Base-by-base conservation (phyloP, 805 yeast species). In the Danielozyma ontarioensis region DNA sequence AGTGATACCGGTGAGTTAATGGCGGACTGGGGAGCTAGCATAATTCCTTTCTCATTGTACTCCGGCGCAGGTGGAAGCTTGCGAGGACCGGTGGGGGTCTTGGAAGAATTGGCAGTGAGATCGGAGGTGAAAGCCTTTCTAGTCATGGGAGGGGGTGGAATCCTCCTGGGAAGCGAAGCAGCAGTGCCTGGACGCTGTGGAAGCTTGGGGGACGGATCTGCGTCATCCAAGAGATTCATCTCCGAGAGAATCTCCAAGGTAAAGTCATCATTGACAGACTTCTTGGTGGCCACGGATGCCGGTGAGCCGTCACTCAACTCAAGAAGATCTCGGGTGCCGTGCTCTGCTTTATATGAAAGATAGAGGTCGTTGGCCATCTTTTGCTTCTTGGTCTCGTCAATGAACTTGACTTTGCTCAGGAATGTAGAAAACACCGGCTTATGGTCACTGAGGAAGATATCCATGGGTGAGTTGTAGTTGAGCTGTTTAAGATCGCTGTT, bases 371-470 rank as follows among this genome's bases (percentile, higher is more conserved):
- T 52, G 8, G 59, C 33, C 35, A 67, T 47, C 14, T 44, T 36
- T 13, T 41, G 31, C 33, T 55, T 62, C 47, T 57, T 61, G 5
- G 34, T 45, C 18, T 55, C 56, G 40, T 93, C 83, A 21, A 89
- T 69, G 35, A 84, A 73, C 34, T 76, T 72, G 13, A 86, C 89
- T 13, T 61, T 66, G 11, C 84, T 76, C 22, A 68, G 62, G 50
- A 83, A 88, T 1, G 87, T 77, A 3, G 90, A 88, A 56, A 72
- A 93, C 2, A 93, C 96, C 0, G 98, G 98, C 39, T 86, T 80
- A 55, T 93, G 98, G 52, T 93, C 98, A 35, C 96, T 86, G 36
- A 80, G 70, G 35, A 51, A 52, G 27, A 90, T 57, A 15, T 58
- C 59, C 44, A 76, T 76, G 1, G 79, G 78, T 31, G 82, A 74